Base-by-base conservation (phyloP, 2,329 filamentous ascomycete species). In the Orbilia oligospora region DNA sequence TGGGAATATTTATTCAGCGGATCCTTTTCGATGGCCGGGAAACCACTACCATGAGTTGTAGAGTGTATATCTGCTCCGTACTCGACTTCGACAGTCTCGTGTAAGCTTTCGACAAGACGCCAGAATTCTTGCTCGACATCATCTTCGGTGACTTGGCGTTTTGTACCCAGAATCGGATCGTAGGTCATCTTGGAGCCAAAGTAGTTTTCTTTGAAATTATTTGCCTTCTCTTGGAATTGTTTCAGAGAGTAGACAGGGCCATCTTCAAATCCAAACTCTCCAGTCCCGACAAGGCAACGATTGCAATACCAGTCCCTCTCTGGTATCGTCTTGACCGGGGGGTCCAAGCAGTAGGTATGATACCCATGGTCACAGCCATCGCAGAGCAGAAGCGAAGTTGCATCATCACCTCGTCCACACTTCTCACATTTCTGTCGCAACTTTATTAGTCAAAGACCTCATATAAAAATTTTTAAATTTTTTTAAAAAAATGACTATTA, bases 21-120 rank as follows among this genome's bases (percentile, higher is more conserved):
- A 77, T 97, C 91, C 83, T 92, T 93, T 84, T 99, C 96, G 8
- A 97, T 90, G 0, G 95, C 98, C 0, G 96, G 96, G 82, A 99
- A 99, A 0, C 95, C 96, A 80, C 95, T 98, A 8, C 96, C 96
- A 83, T 99, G 96, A 0, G 96, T 99, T 0, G 96, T 98, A 65
- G 94, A 97, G 84, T 99, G 96, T 67, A 99, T 97, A 82, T 99
- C 96, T 9, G 96, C 96, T 46, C 96, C 96, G 82, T 99, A 99
- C 83, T 99, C 96, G 1, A 99, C 96, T 84, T 98, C 96, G 0
- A 98, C 94, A 0, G 94, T 97, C 84, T 98, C 96, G 80, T 97
- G 95, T 64, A 97, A 88, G 82, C 94, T 97, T 58, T 96, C 93
- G 0, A 98, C 96, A 8, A 98, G 88, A 81, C 93, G 90, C 96